phyloP scores from a whole-genome alignment of 495 filamentous ascomycete species.

The Paragyromitra xinjiangensis region DNA sequence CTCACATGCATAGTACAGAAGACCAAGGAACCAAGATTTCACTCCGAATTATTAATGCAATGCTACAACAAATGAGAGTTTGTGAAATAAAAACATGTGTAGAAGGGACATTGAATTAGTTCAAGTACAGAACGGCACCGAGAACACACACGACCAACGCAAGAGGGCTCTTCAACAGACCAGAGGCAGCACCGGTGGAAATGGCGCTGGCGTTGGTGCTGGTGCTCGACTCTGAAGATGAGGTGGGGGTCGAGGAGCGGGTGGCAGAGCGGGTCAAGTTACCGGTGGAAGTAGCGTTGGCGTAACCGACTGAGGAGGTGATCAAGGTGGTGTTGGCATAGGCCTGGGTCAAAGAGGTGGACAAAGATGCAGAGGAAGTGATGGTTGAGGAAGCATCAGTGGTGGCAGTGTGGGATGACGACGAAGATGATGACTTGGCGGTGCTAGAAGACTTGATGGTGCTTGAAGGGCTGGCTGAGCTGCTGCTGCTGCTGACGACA shows the following conservation, averaged over 20 bases:
- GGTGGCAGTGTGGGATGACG: background rate
- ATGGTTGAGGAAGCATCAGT: constrained; percentile 6
- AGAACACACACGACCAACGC: constrained; percentile 54
- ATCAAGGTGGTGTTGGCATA: constrained; percentile 37
- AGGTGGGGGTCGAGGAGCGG: constrained; percentile 19
- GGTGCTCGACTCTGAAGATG: background rate
- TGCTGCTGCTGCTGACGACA: background rate
- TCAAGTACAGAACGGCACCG: constrained; percentile 54
- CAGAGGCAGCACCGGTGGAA: constrained; percentile 39
- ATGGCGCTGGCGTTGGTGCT: constrained; percentile 5
- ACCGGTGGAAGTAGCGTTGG: constrained; percentile 20
- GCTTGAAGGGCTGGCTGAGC: background rate
- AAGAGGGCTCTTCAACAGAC: constrained; percentile 51
- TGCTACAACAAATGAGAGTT: constrained; percentile 48
- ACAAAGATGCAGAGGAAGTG: background rate
- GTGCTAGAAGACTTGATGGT: constrained; percentile 16
- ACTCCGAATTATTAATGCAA: constrained; percentile 53
- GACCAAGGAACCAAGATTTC: constrained; percentile 39
- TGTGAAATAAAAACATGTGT: constrained; percentile 34
- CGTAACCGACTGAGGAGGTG: constrained; percentile 27
- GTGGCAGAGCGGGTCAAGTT: constrained; percentile 41
- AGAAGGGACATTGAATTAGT: constrained; percentile 43
- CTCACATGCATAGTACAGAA: constrained; percentile 39
- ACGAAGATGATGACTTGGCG: background rate
- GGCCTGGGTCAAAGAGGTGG: background rate